A percentile compares a stretch with the other conserved stretches of the same genome.
phyloP scores from a whole-genome alignment of 2,329 filamentous ascomycete species.

The Colletotrichum plurivorum region DNA sequence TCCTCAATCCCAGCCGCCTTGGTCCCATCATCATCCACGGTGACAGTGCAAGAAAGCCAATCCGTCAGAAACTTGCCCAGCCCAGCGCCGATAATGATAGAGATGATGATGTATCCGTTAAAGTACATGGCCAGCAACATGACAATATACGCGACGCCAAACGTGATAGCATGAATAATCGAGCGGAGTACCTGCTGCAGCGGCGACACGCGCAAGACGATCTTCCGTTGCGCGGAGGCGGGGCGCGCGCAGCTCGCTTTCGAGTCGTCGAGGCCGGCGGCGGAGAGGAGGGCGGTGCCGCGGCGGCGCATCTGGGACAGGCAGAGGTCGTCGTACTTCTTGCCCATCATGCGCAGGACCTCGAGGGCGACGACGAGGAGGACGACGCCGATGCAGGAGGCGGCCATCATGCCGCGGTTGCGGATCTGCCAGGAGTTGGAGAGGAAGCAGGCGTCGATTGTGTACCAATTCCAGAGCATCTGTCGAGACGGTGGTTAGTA shows the following conservation, averaged over 20 bases:
- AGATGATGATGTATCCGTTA: slow-evolving; percentile 33
- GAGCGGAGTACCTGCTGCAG: slow-evolving; percentile 14
- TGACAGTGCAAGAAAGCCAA: slow-evolving; percentile 50
- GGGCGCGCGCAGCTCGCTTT: neutral
- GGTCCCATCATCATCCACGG: neutral
- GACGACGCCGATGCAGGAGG: slow-evolving; percentile 20
- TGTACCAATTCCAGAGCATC: slow-evolving; percentile 38
- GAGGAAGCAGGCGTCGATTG: slow-evolving; percentile 30
- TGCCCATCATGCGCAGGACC: slow-evolving; percentile 7
- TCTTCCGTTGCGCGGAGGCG: accelerated
- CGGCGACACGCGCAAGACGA: slow-evolving; percentile 17
- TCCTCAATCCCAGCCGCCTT: slow-evolving; percentile 4
- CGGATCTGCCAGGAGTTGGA: slow-evolving; percentile 25
- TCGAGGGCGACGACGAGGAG: slow-evolving; percentile 28
- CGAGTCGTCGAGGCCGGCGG: neutral
- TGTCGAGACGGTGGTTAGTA: neutral
- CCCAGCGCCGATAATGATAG: slow-evolving; percentile 56
- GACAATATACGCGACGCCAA: slow-evolving; percentile 28
- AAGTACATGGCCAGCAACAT: slow-evolving; percentile 33
- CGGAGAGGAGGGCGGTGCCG: neutral
- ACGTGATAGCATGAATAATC: slow-evolving; percentile 10
- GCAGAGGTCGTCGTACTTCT: slow-evolving; percentile 18
- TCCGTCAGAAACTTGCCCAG: slow-evolving; percentile 67
- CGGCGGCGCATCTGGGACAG: slow-evolving; percentile 13
- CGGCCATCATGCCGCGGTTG: slow-evolving; percentile 33